These are phyloP conservation scores for Neurospora crassa DNA, from an alignment of 2,329 filamentous ascomycete species.

Conservation along the genomic window DNA sequence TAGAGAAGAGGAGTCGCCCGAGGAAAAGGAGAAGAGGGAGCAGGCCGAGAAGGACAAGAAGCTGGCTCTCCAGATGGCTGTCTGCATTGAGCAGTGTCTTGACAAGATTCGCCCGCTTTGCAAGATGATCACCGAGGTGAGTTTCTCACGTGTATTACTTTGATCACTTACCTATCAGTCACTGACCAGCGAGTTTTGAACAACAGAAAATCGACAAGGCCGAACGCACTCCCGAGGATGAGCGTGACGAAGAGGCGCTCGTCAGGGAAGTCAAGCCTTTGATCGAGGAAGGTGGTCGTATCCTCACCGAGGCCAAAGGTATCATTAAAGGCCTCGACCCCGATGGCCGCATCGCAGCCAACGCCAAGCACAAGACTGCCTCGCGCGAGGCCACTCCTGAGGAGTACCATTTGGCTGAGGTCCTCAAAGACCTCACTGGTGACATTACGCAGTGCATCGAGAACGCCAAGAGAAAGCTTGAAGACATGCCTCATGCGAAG, in stretches of 20 bases:
- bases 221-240: slow-evolving; percentile 72
- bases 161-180: not conserved
- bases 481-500: slow-evolving; percentile 89
- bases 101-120: slow-evolving; percentile 78
- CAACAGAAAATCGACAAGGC: slow-evolving; percentile 64
- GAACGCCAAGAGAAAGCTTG: slow-evolving; percentile 79
- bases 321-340: slow-evolving; percentile 81
- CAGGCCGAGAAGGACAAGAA: slow-evolving; percentile 59
- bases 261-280: slow-evolving; percentile 80
- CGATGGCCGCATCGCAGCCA: slow-evolving; percentile 73
- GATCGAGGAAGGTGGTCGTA: slow-evolving; percentile 75
- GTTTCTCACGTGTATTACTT: slow-evolving; percentile 16
- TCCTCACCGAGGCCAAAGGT: slow-evolving; percentile 79
- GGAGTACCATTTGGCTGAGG: slow-evolving; percentile 75
- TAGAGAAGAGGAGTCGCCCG: slow-evolving; percentile 40
- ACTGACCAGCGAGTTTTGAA: slow-evolving; percentile 2
- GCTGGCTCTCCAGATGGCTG: slow-evolving; percentile 66
- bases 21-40: slow-evolving; percentile 47
- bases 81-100: slow-evolving; percentile 66
- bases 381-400: slow-evolving; percentile 70
- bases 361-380: slow-evolving; percentile 73
- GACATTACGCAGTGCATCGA: slow-evolving; percentile 78
- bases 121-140: slow-evolving; percentile 73
- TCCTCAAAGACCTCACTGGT: slow-evolving; percentile 77
- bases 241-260: slow-evolving; percentile 82